Evolutionary conservation across 805 yeast genomes (phyloP).

Genomic region (Ogataea pini): DNA sequence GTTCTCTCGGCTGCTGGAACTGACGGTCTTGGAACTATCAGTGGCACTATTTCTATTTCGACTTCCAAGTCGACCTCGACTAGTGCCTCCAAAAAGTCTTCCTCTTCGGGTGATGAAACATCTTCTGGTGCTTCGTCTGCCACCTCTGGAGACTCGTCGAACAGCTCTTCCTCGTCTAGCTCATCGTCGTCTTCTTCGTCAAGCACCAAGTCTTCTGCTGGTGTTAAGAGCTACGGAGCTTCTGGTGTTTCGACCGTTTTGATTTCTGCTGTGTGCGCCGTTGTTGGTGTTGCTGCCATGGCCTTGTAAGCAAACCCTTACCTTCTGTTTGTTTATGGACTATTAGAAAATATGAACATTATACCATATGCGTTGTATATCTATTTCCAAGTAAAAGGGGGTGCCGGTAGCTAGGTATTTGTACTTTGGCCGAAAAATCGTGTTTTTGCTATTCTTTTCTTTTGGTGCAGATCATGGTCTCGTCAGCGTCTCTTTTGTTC

Average conservation of each 20-base stretch:
- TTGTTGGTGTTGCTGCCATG: slow-evolving; percentile 25
- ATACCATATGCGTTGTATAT: neutral
- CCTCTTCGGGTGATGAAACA: neutral
- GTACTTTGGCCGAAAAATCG: neutral
- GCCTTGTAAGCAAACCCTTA: slow-evolving; percentile 19
- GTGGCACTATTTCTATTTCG: slow-evolving; percentile 36
- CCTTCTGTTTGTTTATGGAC: neutral
- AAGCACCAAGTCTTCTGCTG: slow-evolving; percentile 6
- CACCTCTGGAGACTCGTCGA: neutral
- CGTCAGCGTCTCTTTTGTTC: neutral
- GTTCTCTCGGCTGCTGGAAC: slow-evolving; percentile 66
- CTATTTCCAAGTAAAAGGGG: too few species aligned
- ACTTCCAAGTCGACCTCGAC: slow-evolving; percentile 22
- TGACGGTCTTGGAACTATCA: slow-evolving; percentile 63
- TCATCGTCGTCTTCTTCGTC: slow-evolving; percentile 10
- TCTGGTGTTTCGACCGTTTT: slow-evolving; percentile 4
- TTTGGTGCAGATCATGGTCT: neutral
- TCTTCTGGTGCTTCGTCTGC: neutral
- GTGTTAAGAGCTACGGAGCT: slow-evolving; percentile 10
- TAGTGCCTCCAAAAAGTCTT: slow-evolving; percentile 13
- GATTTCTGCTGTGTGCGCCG: slow-evolving; percentile 18
- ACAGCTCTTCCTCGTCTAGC: slow-evolving; percentile 11
- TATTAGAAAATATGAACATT: neutral
- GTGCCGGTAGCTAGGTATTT: neutral
- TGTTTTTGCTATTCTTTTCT: neutral